Percentiles rank a stretch among this genome's conserved stretches.
Conservation (phyloP, 345 rosid species). For the Rhodamnia argentea region DNA sequence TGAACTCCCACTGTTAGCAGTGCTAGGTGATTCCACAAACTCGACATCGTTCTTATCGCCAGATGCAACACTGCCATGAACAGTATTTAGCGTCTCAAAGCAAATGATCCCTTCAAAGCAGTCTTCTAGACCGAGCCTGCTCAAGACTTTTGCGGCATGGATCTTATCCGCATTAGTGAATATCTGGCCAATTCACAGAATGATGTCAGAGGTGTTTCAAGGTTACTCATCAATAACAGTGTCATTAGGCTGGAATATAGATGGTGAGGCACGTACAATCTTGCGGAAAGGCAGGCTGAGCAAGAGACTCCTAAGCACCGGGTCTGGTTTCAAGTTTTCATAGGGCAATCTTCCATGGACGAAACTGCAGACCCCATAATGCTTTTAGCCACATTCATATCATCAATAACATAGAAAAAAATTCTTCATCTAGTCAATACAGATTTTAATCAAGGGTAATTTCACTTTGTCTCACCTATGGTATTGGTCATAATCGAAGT, state of each 20-base stretch:
- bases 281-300: constrained; percentile 55
- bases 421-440: background rate
- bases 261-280: constrained; percentile 32
- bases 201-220: background rate
- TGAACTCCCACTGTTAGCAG: background rate
- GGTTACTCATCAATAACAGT: background rate
- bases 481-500: constrained; percentile 68
- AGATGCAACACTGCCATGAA: constrained; percentile 6
- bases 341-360: constrained; percentile 85
- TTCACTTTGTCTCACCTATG: constrained; percentile 30
- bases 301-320: constrained; percentile 57
- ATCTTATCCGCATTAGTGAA: constrained; percentile 51
- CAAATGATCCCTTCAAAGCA: constrained; percentile 53
- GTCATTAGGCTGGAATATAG: background rate
- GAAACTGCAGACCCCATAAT: constrained; percentile 13
- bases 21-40: constrained; percentile 3
- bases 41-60: constrained; percentile 17
- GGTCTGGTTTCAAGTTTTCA: constrained; percentile 71
- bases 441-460: background rate
- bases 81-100: constrained; percentile 49
- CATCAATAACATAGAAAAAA: background rate
- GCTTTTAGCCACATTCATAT: background rate
- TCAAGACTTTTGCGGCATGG: constrained; percentile 40
- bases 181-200: constrained; percentile 13
- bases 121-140: constrained; percentile 46